Conservation (phyloP, 108 stramenopile species). For the Phaeodactylum tricornutum region DNA sequence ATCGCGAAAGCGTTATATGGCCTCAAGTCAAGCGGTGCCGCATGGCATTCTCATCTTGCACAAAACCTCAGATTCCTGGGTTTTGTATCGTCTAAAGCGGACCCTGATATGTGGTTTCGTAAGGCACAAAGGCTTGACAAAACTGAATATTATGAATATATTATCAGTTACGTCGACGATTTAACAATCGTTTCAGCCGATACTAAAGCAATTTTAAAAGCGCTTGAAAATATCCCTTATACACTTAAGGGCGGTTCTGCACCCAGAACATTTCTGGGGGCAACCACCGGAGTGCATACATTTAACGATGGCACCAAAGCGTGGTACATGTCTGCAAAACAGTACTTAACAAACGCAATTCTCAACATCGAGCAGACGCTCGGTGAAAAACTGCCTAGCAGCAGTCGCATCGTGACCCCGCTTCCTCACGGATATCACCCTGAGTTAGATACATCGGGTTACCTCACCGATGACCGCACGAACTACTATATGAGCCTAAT, state of each 20-base stretch:
- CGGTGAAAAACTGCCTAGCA: too few relatives aligned
- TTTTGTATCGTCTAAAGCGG: constrained; percentile 14
- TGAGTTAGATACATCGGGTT: constrained; percentile 15
- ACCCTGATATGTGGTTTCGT: constrained; percentile 28
- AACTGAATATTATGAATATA: constrained; percentile 20
- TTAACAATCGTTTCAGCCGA: constrained; percentile 6
- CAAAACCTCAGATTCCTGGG: constrained; percentile 2
- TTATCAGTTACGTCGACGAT: constrained; percentile 27
- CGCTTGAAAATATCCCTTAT: too few relatives aligned
- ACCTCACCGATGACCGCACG: constrained; percentile 5
- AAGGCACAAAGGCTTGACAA: constrained; percentile 2
- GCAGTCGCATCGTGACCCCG: too few relatives aligned
- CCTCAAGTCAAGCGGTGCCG: constrained; percentile 20
- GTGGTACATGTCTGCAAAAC: too few relatives aligned
- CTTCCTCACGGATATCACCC: constrained; percentile 9
- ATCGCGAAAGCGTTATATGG: constrained; percentile 34
- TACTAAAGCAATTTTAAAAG: constrained; percentile 1
- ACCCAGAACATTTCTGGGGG: too few relatives aligned
- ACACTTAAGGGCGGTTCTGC: too few relatives aligned
- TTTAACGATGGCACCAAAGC: too few relatives aligned
- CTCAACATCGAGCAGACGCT: too few relatives aligned
- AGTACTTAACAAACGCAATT: too few relatives aligned
- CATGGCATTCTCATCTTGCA: constrained; percentile 8
- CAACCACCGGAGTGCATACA: too few relatives aligned
- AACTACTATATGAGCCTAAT: constrained; percentile 10